These are phyloP conservation scores for Pyrenochaeta sp. DNA, from an alignment of 2,329 filamentous ascomycete species.

Conservation along the genomic window DNA sequence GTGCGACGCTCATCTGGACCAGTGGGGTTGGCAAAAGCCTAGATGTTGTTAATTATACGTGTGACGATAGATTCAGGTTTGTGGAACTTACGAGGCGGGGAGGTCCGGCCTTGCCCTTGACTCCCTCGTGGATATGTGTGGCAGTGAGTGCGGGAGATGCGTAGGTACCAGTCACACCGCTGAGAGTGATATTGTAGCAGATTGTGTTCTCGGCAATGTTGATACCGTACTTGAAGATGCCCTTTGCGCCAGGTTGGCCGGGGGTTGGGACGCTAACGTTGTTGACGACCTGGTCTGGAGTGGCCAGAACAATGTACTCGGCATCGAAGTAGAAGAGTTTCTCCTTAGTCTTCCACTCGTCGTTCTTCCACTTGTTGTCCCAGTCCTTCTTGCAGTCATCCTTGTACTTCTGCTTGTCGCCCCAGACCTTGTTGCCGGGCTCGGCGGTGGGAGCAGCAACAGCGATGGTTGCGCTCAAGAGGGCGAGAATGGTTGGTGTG, in stretches of 20 bases:
- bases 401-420: slow-evolving; percentile 19
- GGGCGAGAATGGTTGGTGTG: slow-evolving; percentile 24
- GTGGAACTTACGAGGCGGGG: slow-evolving; percentile 53
- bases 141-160: slow-evolving; percentile 61
- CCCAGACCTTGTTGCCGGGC: neutral
- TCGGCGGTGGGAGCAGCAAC: slow-evolving; percentile 26
- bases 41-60: neutral
- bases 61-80: neutral
- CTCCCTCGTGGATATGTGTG: slow-evolving; percentile 64
- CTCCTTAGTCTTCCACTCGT: slow-evolving; percentile 33
- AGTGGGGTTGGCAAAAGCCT: slow-evolving; percentile 35
- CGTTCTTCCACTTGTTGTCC: slow-evolving; percentile 32
- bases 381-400: slow-evolving; percentile 30
- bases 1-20: slow-evolving; percentile 48
- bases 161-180: slow-evolving; percentile 60
- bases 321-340: slow-evolving; percentile 57
- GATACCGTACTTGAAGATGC: slow-evolving; percentile 63
- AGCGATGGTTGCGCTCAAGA: slow-evolving; percentile 28
- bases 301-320: slow-evolving; percentile 59
- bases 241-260: slow-evolving; percentile 56
- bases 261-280: slow-evolving; percentile 47
- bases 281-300: slow-evolving; percentile 61
- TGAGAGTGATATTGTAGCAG: slow-evolving; percentile 62
- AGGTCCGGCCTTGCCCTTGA: slow-evolving; percentile 57
- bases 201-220: slow-evolving; percentile 57